These are phyloP conservation scores for Phalaenopsis equestris DNA, from an alignment of 106 monocot genomes.

Conservation along the genomic window DNA sequence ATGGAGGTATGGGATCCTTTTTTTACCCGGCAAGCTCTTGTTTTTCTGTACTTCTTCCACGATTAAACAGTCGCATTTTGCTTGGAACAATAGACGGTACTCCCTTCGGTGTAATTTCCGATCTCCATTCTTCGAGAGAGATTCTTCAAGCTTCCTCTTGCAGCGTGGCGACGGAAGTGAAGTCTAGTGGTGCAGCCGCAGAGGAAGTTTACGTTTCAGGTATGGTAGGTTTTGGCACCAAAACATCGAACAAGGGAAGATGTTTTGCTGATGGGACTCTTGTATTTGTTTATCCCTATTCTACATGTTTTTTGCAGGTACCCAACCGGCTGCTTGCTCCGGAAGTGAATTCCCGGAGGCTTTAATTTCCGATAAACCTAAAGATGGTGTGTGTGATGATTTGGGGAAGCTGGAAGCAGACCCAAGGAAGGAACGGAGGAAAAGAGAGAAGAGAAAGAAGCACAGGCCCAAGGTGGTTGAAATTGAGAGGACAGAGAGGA, in stretches of 20 bases:
- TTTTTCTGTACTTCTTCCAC: neutral
- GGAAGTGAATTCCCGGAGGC: neutral
- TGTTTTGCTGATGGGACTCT: neutral
- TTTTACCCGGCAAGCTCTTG: too few relatives aligned
- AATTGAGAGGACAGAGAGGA: conserved; percentile 33
- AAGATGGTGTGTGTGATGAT: neutral
- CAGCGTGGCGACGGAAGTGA: neutral
- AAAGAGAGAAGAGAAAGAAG: neutral
- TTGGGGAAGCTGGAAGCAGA: neutral
- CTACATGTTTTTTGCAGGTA: neutral
- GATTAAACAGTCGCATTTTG: neutral
- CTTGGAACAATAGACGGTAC: neutral
- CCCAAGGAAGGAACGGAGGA: neutral
- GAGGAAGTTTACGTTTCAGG: neutral
- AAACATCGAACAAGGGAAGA: neutral
- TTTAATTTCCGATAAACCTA: neutral
- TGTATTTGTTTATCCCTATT: neutral
- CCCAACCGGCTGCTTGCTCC: neutral
- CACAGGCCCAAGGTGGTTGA: neutral
- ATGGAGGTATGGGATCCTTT: neutral
- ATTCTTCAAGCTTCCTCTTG: neutral
- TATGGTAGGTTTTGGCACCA: neutral
- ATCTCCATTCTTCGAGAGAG: neutral
- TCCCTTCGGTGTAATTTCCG: neutral
- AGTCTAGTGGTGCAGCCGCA: neutral